phyloP scores from a whole-genome alignment of 1,284 basidiomycete species.

The Microbotryum lychnidis-dioicae region DNA sequence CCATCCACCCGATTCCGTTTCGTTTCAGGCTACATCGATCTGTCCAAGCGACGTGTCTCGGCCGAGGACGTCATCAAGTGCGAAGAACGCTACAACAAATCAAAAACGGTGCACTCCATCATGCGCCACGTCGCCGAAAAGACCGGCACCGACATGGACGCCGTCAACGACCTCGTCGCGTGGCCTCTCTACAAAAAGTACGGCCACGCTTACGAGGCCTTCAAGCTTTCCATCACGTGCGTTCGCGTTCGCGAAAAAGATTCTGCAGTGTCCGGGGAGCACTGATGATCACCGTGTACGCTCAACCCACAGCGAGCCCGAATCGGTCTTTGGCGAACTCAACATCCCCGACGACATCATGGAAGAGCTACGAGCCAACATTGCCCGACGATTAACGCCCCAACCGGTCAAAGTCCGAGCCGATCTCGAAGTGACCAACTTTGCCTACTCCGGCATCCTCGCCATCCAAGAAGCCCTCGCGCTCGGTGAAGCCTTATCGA shows the following conservation, averaged over 20 bases:
- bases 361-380: constrained; percentile 67
- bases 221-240: constrained; percentile 88
- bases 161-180: constrained; percentile 79
- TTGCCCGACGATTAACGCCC: constrained; percentile 89
- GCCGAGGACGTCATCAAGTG: constrained; percentile 98
- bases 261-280: neutral
- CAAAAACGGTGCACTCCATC: constrained; percentile 87
- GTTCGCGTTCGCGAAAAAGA: constrained; percentile 38
- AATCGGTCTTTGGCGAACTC: constrained; percentile 68
- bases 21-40: constrained; percentile 83
- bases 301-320: constrained; percentile 58
- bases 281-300: neutral
- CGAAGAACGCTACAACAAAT: constrained; percentile 97
- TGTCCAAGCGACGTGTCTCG: constrained; percentile 98
- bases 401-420: constrained; percentile 98
- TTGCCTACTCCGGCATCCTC: constrained; percentile 93
- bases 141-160: constrained; percentile 57
- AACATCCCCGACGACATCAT: constrained; percentile 54
- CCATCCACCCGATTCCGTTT: neutral
- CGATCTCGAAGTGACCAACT: constrained; percentile 96
- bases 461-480: constrained; percentile 88
- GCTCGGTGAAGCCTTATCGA: constrained; percentile 79
- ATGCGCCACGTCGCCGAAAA: constrained; percentile 90
- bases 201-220: constrained; percentile 94
- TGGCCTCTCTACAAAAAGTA: constrained; percentile 92